Evolutionary conservation across 495 filamentous ascomycete species (phyloP), one percentile per base, ranked within the genome.

Genomic region (Neurospora africana): DNA sequence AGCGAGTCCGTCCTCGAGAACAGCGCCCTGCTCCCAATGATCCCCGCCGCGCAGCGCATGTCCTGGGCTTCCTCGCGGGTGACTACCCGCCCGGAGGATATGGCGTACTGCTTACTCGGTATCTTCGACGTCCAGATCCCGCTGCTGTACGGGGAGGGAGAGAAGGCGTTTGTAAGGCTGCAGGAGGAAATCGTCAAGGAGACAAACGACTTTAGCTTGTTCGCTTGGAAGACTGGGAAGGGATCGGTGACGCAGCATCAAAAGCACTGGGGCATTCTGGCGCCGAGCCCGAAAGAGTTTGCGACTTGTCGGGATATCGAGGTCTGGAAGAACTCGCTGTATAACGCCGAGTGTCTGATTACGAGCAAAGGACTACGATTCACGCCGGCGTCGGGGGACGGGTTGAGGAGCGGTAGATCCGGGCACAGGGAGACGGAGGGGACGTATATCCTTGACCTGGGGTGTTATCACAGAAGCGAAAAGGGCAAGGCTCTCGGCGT

Each of bases 81-180:
- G 23, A 77, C 75, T 0, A 79, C 72, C 0, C 69, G 77, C 2
- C 41, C 58, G 4, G 78, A 79, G 35, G 78, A 79, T 10, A 68
- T 72, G 36, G 77, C 78, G 0, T 79, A 79, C 53, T 78, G 72
- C n/a, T 61, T 79, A 15, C 69, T 79, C n/a, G 78, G 78, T 2
- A 68, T 78, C n/a, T 77, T 79, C n/a, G 72, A 69, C 53, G 74
- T 77, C 5, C 70, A 74, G 15, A 72, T 77, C 13, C 75, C 74
- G 15, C 8, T 73, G 37, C 67, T 75, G 10, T 77, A 77, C 27
- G 75, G 75, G 17, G 75, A 77, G 23, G 75, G 75, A 4, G 39
- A 15, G 30, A 75, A 71, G 17, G 75, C 74, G 8, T 77, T 77
- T 23, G 47, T 71, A 30, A 70, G 74, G 6, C 70, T 77, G 2